Percentiles rank a stretch among this genome's conserved stretches.
Conservation (phyloP, 2,329 filamentous ascomycete species). For the Phoma herbarum region DNA sequence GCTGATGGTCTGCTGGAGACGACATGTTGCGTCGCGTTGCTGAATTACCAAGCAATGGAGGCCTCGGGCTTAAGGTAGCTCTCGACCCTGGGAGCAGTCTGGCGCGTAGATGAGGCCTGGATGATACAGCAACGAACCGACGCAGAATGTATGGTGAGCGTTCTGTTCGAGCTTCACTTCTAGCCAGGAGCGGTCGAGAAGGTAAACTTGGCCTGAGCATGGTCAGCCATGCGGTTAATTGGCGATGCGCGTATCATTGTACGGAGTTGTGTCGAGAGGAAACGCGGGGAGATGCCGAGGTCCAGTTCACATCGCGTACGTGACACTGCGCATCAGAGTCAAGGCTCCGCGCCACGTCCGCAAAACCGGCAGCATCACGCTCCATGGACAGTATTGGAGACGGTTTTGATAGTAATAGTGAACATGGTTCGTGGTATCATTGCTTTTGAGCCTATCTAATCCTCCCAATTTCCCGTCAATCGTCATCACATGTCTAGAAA, state of each 20-base stretch:
- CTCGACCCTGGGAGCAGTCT: neutral
- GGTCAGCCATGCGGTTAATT: conserved; percentile 26
- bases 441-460: conserved; percentile 46
- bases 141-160: neutral
- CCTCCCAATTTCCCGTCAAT: conserved; percentile 36
- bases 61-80: neutral
- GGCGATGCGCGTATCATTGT: conserved; percentile 29
- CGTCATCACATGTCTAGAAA: conserved; percentile 34
- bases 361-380: conserved; percentile 13
- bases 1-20: conserved; percentile 43
- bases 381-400: neutral
- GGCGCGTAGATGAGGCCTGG: neutral
- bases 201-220: conserved; percentile 36
- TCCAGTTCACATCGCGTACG: conserved; percentile 22
- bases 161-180: neutral
- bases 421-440: conserved; percentile 47
- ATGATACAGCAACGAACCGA: neutral
- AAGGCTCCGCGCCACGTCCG: neutral
- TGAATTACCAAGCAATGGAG: neutral
- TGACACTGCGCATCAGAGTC: conserved; percentile 3
- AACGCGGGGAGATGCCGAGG: conserved; percentile 47
- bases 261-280: conserved; percentile 26
- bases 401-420: conserved; percentile 3
- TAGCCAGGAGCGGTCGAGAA: conserved; percentile 23
- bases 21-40: conserved; percentile 39